phyloP scores from a whole-genome alignment of 176 grass and related monocot species.

The Phoenix roebelenii region DNA sequence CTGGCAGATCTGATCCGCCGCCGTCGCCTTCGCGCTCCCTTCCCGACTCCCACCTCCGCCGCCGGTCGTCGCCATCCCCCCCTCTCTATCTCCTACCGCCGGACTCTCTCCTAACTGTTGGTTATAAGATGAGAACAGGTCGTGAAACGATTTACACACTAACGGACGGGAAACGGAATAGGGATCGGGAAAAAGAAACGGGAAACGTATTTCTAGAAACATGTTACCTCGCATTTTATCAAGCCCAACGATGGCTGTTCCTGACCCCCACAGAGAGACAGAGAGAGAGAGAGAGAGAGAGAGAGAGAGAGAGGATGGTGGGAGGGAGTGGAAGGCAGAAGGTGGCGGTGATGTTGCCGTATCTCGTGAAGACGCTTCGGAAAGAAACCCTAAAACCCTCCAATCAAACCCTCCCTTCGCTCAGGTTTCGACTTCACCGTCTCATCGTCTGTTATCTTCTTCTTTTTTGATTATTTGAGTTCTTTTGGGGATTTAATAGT shows the following conservation, averaged over 20 bases:
- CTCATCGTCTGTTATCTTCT: background rate
- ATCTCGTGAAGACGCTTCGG: conserved; percentile 63
- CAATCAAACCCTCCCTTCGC: conserved; percentile 54
- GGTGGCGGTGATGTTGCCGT: conserved; percentile 49
- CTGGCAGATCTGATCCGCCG: conserved; percentile 70
- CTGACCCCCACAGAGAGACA: background rate
- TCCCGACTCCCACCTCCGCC: conserved; percentile 12
- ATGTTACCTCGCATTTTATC: too few relatives aligned
- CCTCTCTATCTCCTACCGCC: too few relatives aligned
- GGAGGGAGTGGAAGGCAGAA: conserved; percentile 45
- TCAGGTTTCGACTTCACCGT: conserved; percentile 35
- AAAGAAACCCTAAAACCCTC: conserved; percentile 27
- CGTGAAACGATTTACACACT: too few relatives aligned
- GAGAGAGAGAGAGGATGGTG: conserved; percentile 21
- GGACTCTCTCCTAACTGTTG: too few relatives aligned
- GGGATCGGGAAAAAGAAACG: too few relatives aligned
- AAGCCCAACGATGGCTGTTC: too few relatives aligned
- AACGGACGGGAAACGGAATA: too few relatives aligned
- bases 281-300: conserved; percentile 16
- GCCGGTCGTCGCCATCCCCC: conserved; percentile 31
- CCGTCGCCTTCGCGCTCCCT: conserved; percentile 34
- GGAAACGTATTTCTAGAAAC: too few relatives aligned
- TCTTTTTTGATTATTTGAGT: background rate
- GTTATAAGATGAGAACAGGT: too few relatives aligned
- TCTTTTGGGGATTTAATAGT: too few relatives aligned